phyloP scores from a whole-genome alignment of 2,329 filamentous ascomycete species.

The Knoxdaviesia capensis region DNA sequence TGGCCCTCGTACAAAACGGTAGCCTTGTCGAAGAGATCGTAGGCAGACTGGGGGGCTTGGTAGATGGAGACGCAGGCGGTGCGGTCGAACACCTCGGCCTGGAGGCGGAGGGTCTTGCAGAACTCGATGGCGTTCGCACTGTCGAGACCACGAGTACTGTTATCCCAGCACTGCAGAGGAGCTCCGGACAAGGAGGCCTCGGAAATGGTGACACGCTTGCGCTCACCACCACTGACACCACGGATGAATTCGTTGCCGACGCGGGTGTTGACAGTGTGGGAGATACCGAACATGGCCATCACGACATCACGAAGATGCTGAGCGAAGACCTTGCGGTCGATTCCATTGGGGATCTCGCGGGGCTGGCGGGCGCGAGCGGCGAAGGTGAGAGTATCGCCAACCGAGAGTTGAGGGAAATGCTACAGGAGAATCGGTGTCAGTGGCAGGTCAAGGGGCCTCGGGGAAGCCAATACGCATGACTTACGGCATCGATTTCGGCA shows the following conservation, averaged over 20 bases:
- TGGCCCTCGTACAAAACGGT: slow-evolving; percentile 37
- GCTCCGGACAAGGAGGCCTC: slow-evolving; percentile 38
- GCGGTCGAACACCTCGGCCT: slow-evolving; percentile 44
- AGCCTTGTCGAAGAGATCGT: slow-evolving; percentile 43
- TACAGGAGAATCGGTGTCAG: background rate
- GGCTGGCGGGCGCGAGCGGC: slow-evolving; percentile 52
- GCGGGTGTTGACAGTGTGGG: slow-evolving; percentile 50
- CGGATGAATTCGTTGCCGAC: slow-evolving; percentile 60
- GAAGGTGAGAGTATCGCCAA: slow-evolving; percentile 63
- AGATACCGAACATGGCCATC: slow-evolving; percentile 58
- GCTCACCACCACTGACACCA: slow-evolving; percentile 55
- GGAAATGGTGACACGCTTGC: slow-evolving; percentile 44
- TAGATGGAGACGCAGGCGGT: slow-evolving; percentile 57
- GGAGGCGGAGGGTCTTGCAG: slow-evolving; percentile 46
- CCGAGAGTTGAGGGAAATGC: slow-evolving; percentile 58
- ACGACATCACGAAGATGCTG: slow-evolving; percentile 48
- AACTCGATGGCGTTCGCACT: slow-evolving; percentile 60
- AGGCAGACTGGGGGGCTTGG: slow-evolving; percentile 44
- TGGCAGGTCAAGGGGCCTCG: too few relatives aligned
- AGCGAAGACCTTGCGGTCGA: slow-evolving; percentile 32
- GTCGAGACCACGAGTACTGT: slow-evolving; percentile 55
- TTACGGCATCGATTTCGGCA: slow-evolving; percentile 52
- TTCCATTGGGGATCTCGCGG: slow-evolving; percentile 35
- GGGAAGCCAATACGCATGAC: background rate
- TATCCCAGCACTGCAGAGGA: slow-evolving; percentile 48